Evolutionary conservation across 2,329 filamentous ascomycete genomes (phyloP).

Genomic region (Fusarium sp.): DNA sequence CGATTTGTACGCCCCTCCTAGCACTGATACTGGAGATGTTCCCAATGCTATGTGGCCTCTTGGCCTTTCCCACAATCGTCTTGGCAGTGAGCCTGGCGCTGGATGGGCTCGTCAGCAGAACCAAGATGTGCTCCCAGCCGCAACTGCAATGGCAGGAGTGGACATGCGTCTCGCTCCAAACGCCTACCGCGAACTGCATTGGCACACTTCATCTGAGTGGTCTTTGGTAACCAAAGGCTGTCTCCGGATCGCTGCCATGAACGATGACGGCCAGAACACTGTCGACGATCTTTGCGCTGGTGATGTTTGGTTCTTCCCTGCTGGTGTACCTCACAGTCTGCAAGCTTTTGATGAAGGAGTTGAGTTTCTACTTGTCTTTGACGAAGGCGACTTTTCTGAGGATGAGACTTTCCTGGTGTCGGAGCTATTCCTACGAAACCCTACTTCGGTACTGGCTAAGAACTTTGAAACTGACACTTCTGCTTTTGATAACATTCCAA

Average conservation of each 20-base stretch:
- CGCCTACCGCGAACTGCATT: conserved; percentile 20
- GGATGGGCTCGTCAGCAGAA: conserved; percentile 29
- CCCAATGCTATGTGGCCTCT: conserved; percentile 22
- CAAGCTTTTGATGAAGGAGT: conserved; percentile 15
- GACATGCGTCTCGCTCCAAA: conserved; percentile 21
- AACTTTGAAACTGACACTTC: conserved; percentile 24
- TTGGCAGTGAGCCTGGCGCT: conserved; percentile 11
- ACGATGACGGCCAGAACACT: conserved; percentile 18
- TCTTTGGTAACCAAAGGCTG: conserved; percentile 21
- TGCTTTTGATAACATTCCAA: conserved; percentile 20
- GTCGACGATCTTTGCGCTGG: conserved; percentile 18
- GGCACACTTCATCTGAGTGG: conserved; percentile 20
- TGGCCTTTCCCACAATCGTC: conserved; percentile 21
- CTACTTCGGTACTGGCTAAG: conserved; percentile 23
- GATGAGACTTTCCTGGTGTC: conserved; percentile 27
- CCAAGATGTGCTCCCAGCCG: conserved; percentile 7
- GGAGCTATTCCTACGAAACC: conserved; percentile 19
- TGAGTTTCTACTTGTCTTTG: conserved; percentile 20
- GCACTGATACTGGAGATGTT: conserved; percentile 16
- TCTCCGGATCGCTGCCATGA: conserved; percentile 13
- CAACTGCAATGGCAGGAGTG: conserved; percentile 18
- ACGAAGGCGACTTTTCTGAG: conserved; percentile 17
- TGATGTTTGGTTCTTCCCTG: conserved; percentile 27
- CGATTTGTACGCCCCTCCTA: conserved; percentile 15
- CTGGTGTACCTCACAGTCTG: conserved; percentile 18